Evolutionary conservation across 2,329 filamentous ascomycete genomes (phyloP).

Genomic region (Thermoascus crustaceus): DNA sequence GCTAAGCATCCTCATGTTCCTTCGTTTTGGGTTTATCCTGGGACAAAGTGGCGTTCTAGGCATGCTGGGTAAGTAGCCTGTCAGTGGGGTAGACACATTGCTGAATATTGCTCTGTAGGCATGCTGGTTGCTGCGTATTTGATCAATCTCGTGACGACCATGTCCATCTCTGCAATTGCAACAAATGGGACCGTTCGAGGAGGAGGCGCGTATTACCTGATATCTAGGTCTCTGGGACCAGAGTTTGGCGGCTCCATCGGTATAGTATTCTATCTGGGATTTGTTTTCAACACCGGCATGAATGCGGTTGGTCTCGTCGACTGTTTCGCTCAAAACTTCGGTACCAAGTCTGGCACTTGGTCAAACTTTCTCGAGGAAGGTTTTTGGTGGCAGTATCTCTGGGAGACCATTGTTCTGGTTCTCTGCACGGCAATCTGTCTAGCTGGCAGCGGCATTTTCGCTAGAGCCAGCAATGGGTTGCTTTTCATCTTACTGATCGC

Average conservation of each 20-base stretch:
- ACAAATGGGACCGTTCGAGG: constrained; percentile 84
- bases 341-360: constrained; percentile 48
- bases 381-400: constrained; percentile 69
- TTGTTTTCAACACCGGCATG: constrained; percentile 76
- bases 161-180: constrained; percentile 81
- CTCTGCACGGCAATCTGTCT: constrained; percentile 68
- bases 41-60: constrained; percentile 72
- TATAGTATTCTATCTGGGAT: constrained; percentile 83
- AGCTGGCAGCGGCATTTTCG: constrained; percentile 70
- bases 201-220: constrained; percentile 81
- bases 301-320: constrained; percentile 82
- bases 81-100: no score
- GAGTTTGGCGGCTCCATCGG: constrained; percentile 87
- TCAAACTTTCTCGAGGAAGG: constrained; percentile 56
- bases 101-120: constrained; percentile 37
- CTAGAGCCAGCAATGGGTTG: constrained; percentile 69
- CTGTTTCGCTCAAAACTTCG: constrained; percentile 70
- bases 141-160: constrained; percentile 74
- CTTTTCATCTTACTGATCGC: constrained; percentile 63
- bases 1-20: constrained; percentile 84
- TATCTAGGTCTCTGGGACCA: constrained; percentile 74
- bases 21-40: constrained; percentile 77
- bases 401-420: constrained; percentile 63
- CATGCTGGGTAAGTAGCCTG: constrained; percentile 57
- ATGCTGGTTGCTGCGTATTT: constrained; percentile 68